A percentile compares a stretch with the other conserved stretches of the same genome.
Evolutionary conservation across 73 alveolate genomes (phyloP).

Genomic region (Paramecium biaurelia): DNA sequence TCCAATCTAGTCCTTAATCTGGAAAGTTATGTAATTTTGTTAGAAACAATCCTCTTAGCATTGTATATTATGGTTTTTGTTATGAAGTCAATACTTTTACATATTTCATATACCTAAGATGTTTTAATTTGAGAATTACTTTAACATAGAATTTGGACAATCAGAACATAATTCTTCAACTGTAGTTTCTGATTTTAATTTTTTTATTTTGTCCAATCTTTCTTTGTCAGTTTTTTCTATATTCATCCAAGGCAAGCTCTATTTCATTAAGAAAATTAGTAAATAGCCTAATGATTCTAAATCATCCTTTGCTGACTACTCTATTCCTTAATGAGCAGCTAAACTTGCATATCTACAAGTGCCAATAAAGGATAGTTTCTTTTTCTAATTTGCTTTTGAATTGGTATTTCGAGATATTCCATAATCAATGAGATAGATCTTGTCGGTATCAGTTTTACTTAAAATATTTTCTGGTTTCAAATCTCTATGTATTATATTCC

Average conservation of each 20-base stretch:
- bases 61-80: neutral
- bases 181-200: neutral
- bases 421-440: neutral
- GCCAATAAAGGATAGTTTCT: slow-evolving; percentile 62
- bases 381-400: neutral
- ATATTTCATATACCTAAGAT: slow-evolving; percentile 19
- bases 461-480: slow-evolving; percentile 39
- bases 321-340: slow-evolving; percentile 73
- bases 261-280: slow-evolving; percentile 60
- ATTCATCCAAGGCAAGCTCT: slow-evolving; percentile 74
- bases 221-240: slow-evolving; percentile 24
- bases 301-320: slow-evolving; percentile 73
- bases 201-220: slow-evolving; percentile 43
- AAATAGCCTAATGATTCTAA: slow-evolving; percentile 76
- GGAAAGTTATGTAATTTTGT: neutral
- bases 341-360: slow-evolving; percentile 74
- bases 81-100: neutral
- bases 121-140: neutral
- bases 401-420: slow-evolving; percentile 52
- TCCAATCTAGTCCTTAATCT: neutral
- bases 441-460: neutral
- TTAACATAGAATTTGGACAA: neutral
- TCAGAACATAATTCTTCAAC: slow-evolving; percentile 43
- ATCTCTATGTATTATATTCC: slow-evolving; percentile 48
- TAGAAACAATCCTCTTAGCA: slow-evolving; percentile 15